Evolutionary conservation across 192 early-diverging fungal species (phyloP).

Genomic region (Dispira parvispora): DNA sequence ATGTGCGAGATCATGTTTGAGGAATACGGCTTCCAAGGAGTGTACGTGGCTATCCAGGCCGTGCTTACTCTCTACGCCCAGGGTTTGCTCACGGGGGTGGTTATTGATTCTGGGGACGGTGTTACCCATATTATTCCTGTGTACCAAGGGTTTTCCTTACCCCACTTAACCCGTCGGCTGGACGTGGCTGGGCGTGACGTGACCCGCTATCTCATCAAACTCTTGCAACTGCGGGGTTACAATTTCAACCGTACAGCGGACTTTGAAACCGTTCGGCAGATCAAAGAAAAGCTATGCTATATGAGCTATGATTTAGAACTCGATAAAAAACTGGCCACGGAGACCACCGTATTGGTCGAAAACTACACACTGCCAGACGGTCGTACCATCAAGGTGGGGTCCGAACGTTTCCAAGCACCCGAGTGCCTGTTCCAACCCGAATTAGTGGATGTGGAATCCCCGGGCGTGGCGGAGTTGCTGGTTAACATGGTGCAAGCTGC

Average conservation of each 20-base stretch:
- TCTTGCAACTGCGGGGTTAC: constrained; percentile 84
- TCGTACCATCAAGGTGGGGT: constrained; percentile 94
- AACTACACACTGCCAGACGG: constrained; percentile 96
- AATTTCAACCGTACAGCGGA: constrained; percentile 96
- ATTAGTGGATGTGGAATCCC: constrained; percentile 85
- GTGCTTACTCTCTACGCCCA: constrained; percentile 97
- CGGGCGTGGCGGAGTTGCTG: constrained; percentile 87
- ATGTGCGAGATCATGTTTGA: constrained; percentile 97
- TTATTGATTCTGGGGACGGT: constrained; percentile 97
- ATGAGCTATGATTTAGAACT: constrained; percentile 91
- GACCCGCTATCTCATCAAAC: constrained; percentile 91
- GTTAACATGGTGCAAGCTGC: constrained; percentile 84
- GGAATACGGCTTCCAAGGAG: constrained; percentile 81
- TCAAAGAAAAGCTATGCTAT: constrained; percentile 98
- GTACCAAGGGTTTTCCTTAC: constrained; percentile 86
- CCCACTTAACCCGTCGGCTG: constrained; percentile 73
- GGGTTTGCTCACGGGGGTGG: constrained; percentile 92
- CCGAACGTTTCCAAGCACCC: constrained; percentile 95
- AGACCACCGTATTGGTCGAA: constrained; percentile 94
- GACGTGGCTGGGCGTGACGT: constrained; percentile 95
- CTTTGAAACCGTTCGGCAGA: constrained; percentile 91
- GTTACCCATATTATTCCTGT: constrained; percentile 99
- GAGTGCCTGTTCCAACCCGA: constrained; percentile 98
- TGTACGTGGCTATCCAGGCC: constrained; percentile 92
- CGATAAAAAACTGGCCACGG: constrained; percentile 86